These are phyloP conservation scores for Ampelomyces quisqualis DNA, from an alignment of 2,329 filamentous ascomycete species.

Conservation along the genomic window DNA sequence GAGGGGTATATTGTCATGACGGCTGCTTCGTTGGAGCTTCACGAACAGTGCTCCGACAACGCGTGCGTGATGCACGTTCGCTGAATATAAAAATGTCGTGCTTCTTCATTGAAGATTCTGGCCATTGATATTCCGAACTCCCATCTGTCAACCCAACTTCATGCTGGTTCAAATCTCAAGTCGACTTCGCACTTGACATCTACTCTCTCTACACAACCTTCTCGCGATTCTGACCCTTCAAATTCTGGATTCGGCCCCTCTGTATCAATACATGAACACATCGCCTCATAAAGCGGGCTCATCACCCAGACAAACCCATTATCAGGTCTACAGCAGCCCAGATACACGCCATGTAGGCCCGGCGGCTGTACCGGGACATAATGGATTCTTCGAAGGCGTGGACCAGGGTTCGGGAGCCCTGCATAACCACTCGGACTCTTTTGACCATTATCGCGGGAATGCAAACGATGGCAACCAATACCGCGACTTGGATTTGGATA, in stretches of 20 bases:
- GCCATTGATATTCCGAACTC: constrained; percentile 1
- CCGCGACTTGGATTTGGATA: constrained; percentile 7
- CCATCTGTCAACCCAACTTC: constrained; percentile 9
- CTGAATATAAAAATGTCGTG: constrained; percentile 6
- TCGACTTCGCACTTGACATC: neutral
- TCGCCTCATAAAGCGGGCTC: constrained; percentile 5
- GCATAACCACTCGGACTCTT: constrained; percentile 5
- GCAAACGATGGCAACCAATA: constrained; percentile 23
- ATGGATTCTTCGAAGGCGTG: constrained; percentile 4
- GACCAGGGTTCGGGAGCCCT: constrained; percentile 2
- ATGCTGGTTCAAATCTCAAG: constrained; percentile 4
- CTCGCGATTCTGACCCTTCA: too few relatives aligned
- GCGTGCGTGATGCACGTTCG: constrained; percentile 8
- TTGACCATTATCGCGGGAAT: constrained; percentile 1
- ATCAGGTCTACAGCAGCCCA: neutral
- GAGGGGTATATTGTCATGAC: neutral
- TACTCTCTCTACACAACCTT: constrained; percentile 1
- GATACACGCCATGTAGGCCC: constrained; percentile 1
- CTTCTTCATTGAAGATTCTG: too few relatives aligned
- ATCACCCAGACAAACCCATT: constrained; percentile 2
- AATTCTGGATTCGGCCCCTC: neutral
- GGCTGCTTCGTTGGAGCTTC: too few relatives aligned
- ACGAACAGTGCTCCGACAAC: constrained; percentile 2
- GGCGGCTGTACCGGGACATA: neutral
- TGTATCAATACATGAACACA: constrained; percentile 16